Evolutionary conservation across 2,329 filamentous ascomycete genomes (phyloP).

Genomic region (Aspergillus melleus): DNA sequence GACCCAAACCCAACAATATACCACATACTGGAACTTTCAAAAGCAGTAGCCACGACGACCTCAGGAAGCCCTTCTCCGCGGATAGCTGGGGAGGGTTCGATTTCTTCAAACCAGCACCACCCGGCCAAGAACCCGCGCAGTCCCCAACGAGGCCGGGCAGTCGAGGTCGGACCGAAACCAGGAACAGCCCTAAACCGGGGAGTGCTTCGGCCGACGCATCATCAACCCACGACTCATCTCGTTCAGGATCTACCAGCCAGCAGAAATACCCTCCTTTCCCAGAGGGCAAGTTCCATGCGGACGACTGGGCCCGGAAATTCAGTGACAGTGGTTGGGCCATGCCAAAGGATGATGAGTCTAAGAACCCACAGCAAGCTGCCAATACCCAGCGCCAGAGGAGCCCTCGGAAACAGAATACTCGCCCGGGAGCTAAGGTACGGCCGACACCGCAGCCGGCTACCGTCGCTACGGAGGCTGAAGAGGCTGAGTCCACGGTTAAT

Average conservation of each 20-base stretch:
- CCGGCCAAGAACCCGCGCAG: conserved; percentile 22
- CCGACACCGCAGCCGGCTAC: conserved; percentile 34
- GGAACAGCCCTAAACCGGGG: conserved; percentile 19
- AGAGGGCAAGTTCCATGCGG: conserved; percentile 38
- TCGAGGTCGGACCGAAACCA: conserved; percentile 23
- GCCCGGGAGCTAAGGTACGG: conserved; percentile 28
- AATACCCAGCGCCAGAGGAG: conserved; percentile 31
- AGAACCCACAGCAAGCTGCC: conserved; percentile 19
- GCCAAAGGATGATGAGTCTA: conserved; percentile 29
- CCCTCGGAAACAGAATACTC: conserved; percentile 34
- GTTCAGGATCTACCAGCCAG: conserved; percentile 18
- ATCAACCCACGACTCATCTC: conserved; percentile 20
- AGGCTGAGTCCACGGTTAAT: conserved; percentile 33
- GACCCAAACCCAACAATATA: conserved; percentile 1
- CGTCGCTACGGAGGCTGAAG: conserved; percentile 42
- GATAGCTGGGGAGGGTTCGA: conserved; percentile 41
- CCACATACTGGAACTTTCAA: conserved; percentile 25
- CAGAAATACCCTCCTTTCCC: conserved; percentile 34
- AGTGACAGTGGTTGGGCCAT: conserved; percentile 35
- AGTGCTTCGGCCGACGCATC: conserved; percentile 16
- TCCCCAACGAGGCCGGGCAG: conserved; percentile 18
- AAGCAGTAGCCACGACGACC: conserved; percentile 33
- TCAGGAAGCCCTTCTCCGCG: conserved; percentile 44
- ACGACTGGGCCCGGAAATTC: conserved; percentile 41
- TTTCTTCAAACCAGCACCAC: conserved; percentile 35